A percentile compares a stretch with the other conserved stretches of the same genome.
Conservation (phyloP, 495 filamentous ascomycete genomes). For the Glutinoglossum americanum region DNA sequence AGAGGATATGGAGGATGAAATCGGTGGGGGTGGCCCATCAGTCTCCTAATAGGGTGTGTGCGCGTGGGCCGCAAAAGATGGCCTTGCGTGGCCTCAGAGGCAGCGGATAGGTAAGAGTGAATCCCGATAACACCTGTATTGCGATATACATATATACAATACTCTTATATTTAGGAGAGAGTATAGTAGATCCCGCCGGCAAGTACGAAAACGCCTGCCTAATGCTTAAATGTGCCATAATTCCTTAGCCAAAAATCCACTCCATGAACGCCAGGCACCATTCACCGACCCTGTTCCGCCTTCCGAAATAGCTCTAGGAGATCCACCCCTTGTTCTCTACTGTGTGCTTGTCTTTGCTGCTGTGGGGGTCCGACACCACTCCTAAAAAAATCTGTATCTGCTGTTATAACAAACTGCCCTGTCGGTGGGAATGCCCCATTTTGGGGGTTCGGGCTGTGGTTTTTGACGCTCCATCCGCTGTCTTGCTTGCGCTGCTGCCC, state of each 20-base stretch:
- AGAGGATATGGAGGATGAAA: background rate
- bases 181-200: background rate
- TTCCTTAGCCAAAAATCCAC: background rate
- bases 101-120: background rate
- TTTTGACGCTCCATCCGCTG: slow-evolving; percentile 27
- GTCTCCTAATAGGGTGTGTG: background rate
- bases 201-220: background rate
- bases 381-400: slow-evolving; percentile 7
- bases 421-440: background rate
- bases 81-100: background rate
- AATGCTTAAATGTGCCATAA: background rate
- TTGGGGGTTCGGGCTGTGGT: slow-evolving; percentile 16
- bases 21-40: background rate
- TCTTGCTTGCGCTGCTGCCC: slow-evolving; percentile 31
- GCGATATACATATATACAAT: background rate
- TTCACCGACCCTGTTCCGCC: background rate
- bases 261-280: background rate
- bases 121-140: background rate
- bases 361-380: background rate
- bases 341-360: background rate
- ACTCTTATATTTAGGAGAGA: background rate
- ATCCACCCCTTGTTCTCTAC: background rate
- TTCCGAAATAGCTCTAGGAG: slow-evolving; percentile 4
- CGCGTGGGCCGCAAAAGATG: no score
- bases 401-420: background rate